Evolutionary conservation across 306 rosid genomes (phyloP).

Genomic region (Quercus dentata): DNA sequence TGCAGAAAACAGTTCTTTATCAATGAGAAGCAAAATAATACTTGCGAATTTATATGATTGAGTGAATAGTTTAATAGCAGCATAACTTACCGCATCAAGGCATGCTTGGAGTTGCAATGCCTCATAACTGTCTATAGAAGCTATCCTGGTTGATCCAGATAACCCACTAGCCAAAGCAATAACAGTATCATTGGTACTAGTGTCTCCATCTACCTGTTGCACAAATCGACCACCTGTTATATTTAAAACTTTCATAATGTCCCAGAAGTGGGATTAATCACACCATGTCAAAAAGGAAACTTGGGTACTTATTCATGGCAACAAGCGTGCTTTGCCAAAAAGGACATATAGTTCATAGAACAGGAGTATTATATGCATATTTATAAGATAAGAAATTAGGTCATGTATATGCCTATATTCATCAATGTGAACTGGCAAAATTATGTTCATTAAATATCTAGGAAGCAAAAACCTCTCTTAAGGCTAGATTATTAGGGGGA

Average conservation of each 20-base stretch:
- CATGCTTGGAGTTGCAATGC: constrained; percentile 80
- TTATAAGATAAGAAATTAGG: not conserved
- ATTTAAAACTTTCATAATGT: not conserved
- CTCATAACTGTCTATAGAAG: constrained; percentile 58
- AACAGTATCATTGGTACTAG: constrained; percentile 93
- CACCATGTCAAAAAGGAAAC: not conserved
- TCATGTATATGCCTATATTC: not conserved
- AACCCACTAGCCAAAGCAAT: constrained; percentile 93
- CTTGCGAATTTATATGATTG: not conserved
- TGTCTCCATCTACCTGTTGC: constrained; percentile 92
- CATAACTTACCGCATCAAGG: constrained; percentile 65
- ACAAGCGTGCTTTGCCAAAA: not conserved
- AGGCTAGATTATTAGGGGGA: not conserved
- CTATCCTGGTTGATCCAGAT: constrained; percentile 57
- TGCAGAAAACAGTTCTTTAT: not conserved
- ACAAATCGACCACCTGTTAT: constrained; percentile 18
- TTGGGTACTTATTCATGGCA: not conserved
- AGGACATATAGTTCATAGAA: not conserved
- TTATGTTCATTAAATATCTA: not conserved
- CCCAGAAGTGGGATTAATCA: constrained; percentile 6
- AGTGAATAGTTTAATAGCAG: constrained; percentile 13
- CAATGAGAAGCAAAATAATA: not conserved
- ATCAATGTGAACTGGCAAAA: not conserved
- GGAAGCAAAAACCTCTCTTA: not conserved
- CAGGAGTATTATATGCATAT: not conserved